Base-by-base conservation (phyloP, 805 yeast genomes). In the Candida alai region DNA sequence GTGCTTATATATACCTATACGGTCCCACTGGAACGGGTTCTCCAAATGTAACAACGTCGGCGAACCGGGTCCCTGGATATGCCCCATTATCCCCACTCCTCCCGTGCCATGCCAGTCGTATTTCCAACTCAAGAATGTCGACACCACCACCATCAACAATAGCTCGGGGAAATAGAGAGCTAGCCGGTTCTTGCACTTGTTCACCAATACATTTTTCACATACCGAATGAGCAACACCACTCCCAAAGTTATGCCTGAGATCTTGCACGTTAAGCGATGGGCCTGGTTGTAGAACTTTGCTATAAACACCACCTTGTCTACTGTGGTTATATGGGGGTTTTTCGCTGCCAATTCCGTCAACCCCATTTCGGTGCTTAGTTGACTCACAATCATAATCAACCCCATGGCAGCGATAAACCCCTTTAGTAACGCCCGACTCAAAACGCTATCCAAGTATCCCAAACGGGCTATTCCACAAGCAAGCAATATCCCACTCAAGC, bases 341-440 rank as follows among this genome's bases (percentile, higher is more conserved):
- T 37, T 24, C 10, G 23, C 23, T 2, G 53, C 44, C 34, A 49
- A 36, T 24, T 48, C 39, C 13, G 37, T 40, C 23, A 59, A 37
- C 3, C 65, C 64, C 51, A 57, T 59, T 52, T 51, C 84, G 76
- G 46, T 76, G 74, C 84, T 43, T 37, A 55, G 39, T 54, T 65
- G 34, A 60, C 30, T 66, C 47, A 82, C 64, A 19, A 88, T 71
- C 87, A 88, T 87, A 6, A 86, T 80, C 14, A 83, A 44, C 11
- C 96, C 96, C 39, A 88, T 86, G 4, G 93, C 93, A 9, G 87
- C 78, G 25, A 88, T 76, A 49, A 88, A 88, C 0, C 96, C 96
- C 41, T 87, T 70, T 9, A 88, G 58, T 20, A 88, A 60, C 0
- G 95, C 78, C 16, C 85, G 74, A 24, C 93, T 81, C 31, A 88